phyloP scores from a whole-genome alignment of 2,329 filamentous ascomycete species.

The Trichophyton equinum region DNA sequence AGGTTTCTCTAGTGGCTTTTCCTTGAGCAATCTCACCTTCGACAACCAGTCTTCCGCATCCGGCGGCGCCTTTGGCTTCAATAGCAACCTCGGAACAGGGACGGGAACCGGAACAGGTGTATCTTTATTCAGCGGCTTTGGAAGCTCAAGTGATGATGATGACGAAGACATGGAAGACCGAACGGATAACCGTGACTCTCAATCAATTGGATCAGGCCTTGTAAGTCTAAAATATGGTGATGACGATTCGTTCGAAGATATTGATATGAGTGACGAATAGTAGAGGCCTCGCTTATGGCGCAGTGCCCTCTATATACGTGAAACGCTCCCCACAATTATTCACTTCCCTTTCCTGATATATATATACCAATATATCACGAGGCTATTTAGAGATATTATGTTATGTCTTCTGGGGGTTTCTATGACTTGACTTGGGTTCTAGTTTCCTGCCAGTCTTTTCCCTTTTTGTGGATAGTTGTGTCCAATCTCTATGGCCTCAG shows the following conservation, averaged over 20 bases:
- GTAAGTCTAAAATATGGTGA: constrained; percentile 53
- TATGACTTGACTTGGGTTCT: not conserved
- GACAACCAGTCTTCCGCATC: constrained; percentile 53
- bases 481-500: not conserved
- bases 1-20: constrained; percentile 33
- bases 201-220: constrained; percentile 27
- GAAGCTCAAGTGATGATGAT: constrained; percentile 89
- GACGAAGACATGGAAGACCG: constrained; percentile 73
- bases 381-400: not conserved
- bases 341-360: constrained; percentile 12
- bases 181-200: constrained; percentile 50
- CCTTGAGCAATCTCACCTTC: constrained; percentile 49
- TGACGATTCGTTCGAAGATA: constrained; percentile 49
- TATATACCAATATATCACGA: constrained; percentile 1
- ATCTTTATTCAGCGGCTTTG: constrained; percentile 76
- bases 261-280: constrained; percentile 49
- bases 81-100: not conserved
- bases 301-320: not conserved
- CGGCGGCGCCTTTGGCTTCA: constrained; percentile 57
- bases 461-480: not conserved
- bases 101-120: constrained; percentile 41
- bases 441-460: not conserved
- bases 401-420: not conserved
- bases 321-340: not conserved
- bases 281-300: constrained; percentile 3